These are phyloP conservation scores for Dothideomycetidae sp. DNA, from an alignment of 2,329 filamentous ascomycete genomes.

Conservation along the genomic window DNA sequence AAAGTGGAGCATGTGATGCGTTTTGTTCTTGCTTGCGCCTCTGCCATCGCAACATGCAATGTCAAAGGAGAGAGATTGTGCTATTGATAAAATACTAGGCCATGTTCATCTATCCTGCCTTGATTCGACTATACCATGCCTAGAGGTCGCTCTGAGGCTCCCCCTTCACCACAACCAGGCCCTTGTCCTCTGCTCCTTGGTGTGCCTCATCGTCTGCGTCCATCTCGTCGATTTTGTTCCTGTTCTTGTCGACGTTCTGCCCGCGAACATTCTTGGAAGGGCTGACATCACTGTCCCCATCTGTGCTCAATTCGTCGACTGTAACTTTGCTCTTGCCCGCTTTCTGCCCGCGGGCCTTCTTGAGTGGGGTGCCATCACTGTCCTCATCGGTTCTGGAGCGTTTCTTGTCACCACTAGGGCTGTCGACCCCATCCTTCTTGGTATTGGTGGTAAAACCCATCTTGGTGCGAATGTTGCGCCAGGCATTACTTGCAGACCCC, in stretches of 20 bases:
- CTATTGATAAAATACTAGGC: too few relatives aligned
- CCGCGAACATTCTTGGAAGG: conserved; percentile 6
- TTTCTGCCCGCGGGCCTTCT: conserved; percentile 5
- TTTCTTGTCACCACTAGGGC: background rate
- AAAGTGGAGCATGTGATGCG: too few relatives aligned
- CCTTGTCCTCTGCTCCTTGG: background rate
- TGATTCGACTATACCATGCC: too few relatives aligned
- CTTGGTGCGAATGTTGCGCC: conserved; percentile 22
- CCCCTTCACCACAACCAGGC: background rate
- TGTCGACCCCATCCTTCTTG: conserved; percentile 2
- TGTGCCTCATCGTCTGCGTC: background rate
- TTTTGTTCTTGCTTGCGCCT: too few relatives aligned
- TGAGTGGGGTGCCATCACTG: conserved; percentile 1
- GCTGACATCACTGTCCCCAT: background rate
- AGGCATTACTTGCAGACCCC: conserved; percentile 20
- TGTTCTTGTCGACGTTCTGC: conserved; percentile 2
- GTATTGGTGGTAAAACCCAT: conserved; percentile 10
- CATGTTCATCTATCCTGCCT: too few relatives aligned
- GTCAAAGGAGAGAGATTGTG: too few relatives aligned
- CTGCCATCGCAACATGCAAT: too few relatives aligned
- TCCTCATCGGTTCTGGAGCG: conserved; percentile 4
- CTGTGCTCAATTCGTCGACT: conserved; percentile 2
- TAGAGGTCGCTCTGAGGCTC: too few relatives aligned
- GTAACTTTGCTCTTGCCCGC: conserved; percentile 1
- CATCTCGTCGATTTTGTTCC: background rate